phyloP scores from a whole-genome alignment of 2,329 filamentous ascomycete genomes.

The Curvularia hawaiiensis region DNA sequence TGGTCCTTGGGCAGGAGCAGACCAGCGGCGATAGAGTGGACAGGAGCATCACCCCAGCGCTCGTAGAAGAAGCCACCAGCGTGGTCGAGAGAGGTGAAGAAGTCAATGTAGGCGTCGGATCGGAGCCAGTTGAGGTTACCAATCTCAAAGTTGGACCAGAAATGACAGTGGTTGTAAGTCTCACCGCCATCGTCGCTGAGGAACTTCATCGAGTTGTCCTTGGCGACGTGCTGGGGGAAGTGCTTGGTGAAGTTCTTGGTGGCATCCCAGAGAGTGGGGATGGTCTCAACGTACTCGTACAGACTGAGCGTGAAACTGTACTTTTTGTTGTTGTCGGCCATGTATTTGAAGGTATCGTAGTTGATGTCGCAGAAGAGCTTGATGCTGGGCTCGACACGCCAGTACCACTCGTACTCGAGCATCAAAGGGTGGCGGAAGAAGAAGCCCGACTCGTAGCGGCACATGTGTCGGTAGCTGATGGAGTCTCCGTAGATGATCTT shows the following conservation, averaged over 20 bases:
- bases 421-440: conserved; percentile 96
- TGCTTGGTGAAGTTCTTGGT: conserved; percentile 92
- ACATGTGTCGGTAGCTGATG: conserved; percentile 98
- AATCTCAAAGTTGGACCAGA: conserved; percentile 99
- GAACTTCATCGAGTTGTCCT: conserved; percentile 87
- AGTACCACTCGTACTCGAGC: conserved; percentile 98
- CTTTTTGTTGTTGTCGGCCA: conserved; percentile 96
- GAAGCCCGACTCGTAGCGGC: conserved; percentile 97
- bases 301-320: conserved; percentile 96
- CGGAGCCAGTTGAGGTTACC: conserved; percentile 93
- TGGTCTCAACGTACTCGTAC: conserved; percentile 96
- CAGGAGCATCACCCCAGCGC: conserved; percentile 95
- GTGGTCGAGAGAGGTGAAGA: conserved; percentile 83
- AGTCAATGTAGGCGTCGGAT: conserved; percentile 86
- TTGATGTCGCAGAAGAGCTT: conserved; percentile 95
- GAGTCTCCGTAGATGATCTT: conserved; percentile 99
- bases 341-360: conserved; percentile 95
- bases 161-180: conserved; percentile 96
- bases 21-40: conserved; percentile 94
- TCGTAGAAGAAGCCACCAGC: conserved; percentile 99
- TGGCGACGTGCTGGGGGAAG: conserved; percentile 83
- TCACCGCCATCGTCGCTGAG: conserved; percentile 90
- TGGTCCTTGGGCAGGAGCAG: conserved; percentile 90
- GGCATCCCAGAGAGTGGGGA: conserved; percentile 94
- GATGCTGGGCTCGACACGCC: conserved; percentile 96